phyloP scores from a whole-genome alignment of 164 flowering plant genomes.

The Stephania cephalantha region DNA sequence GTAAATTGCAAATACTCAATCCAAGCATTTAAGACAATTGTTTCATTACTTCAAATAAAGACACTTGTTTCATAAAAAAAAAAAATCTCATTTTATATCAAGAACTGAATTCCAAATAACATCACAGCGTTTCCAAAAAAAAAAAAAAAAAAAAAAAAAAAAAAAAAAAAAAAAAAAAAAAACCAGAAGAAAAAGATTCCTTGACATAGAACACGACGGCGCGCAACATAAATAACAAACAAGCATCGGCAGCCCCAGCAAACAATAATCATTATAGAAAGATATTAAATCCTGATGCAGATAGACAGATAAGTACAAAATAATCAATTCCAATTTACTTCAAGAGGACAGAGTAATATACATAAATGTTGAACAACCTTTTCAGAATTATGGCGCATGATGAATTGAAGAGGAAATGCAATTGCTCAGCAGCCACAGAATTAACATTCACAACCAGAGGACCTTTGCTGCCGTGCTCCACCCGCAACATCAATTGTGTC shows the following conservation, averaged over 20 bases:
- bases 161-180: no score
- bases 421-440: not conserved
- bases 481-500: slow-evolving; percentile 66
- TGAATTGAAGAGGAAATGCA: not conserved
- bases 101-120: no score
- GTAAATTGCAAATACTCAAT: no score
- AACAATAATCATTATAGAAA: not conserved
- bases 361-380: not conserved
- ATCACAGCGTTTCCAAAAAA: no score
- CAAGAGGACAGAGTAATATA: not conserved
- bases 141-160: no score
- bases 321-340: not conserved
- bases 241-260: not conserved
- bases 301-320: not conserved
- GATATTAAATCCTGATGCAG: not conserved
- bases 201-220: not conserved
- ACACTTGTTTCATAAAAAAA: no score
- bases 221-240: not conserved
- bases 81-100: no score
- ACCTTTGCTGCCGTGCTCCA: slow-evolving; percentile 43
- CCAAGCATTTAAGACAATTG: no score
- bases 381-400: not conserved
- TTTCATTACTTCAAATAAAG: no score
- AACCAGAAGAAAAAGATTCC: not conserved
- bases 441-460: slow-evolving; percentile 65